Base-by-base conservation (phyloP, 768 basidiomycete species). In the Leccinum sublutescens region DNA sequence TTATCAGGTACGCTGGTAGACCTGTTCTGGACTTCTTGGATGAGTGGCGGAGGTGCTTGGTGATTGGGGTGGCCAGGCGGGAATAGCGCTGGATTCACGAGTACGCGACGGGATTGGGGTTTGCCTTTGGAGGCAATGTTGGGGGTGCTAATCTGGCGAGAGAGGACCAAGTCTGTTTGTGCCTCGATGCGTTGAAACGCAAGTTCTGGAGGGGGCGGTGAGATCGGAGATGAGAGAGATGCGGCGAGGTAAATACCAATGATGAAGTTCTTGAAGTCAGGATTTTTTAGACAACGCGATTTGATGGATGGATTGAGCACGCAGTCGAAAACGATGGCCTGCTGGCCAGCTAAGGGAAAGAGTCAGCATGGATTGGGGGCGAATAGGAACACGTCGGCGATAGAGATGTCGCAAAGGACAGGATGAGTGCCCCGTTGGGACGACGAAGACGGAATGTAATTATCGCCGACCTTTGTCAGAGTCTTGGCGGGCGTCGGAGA, bases 41-140 rank as follows among this genome's bases (percentile, higher is more conserved):
- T 40, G 34, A 66, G 69, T 2, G 58, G 45, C 6, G 59, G 34
- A 38, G 64, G 31, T 17, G 57, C 4, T 45, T 52, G 54, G 55
- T 56, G 64, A 47, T 67, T 61, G 6, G 55, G 62, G 57, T 65
- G 71, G 19, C 57, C 64, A 6, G 64, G 64, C 2, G 72, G 68
- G 57, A 75, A 76, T 21, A 84, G 72, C 5, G 74, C 64, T 19
- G 76, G 64, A 5, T 87, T 87, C 25, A 92, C 76, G 45, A 76
- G 68, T 1, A 85, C 85, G 12, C 79, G 80, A 34, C 89, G 84
- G 14, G 84, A 79, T 27, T 68, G 66, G 2, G 87, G 80, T 64
- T 79, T 82, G n/a, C 91, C 91, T 70, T 93, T 93, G 54, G 85
- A 85, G 3, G 80, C 74, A 54, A 93, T 89, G 71, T 93, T 93